Evolutionary conservation across 2,329 filamentous ascomycete species (phyloP), one percentile per base, ranked within the genome.

Genomic region (Exophiala phaeomuriformis): DNA sequence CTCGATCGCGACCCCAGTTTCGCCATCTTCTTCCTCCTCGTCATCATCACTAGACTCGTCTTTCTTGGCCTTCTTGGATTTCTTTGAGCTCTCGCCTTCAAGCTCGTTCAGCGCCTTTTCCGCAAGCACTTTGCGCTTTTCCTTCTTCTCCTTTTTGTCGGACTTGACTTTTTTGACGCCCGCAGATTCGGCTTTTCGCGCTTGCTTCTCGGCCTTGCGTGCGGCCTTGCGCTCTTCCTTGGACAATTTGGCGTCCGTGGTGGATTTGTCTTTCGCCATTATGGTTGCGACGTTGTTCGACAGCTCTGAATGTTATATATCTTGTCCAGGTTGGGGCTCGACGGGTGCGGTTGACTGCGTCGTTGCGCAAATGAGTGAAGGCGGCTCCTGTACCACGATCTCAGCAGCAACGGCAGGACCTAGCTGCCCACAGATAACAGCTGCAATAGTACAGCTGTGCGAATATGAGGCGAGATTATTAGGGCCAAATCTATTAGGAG

Each of bases 91-190:
- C 9, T 49, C 52, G 10, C 45, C 55, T 31, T 62, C 57, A 2
- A 63, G 41, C 52, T 59, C 56, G 43, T 59, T 56, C 36, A 62
- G 33, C 32, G 56, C 53, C 49, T 61, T 63, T 50, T 61, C 57
- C 3, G 56, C 59, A 2, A 62, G 53, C 12, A 47, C 58, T 49
- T 61, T 59, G 8, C 56, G 55, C 48, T 61, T 60, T 40, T 73
- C 69, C 64, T 75, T 75, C 65, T 75, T 73, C 43, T 67, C 65
- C 67, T 74, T 74, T 67, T 74, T 73, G 59, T 74, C 69, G 64
- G 71, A 68, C 66, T 75, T 76, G 44, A 33, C 12, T 40, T 61
- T 62, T 29, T 53, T 59, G n/a, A 55, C 52, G 10, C 56, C 55
- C 8, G 56, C 44, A 3, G 51, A 40, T 19, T 55, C 52, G 3